phyloP scores from a whole-genome alignment of 257 asterid species.

The Plectranthus barbatus region DNA sequence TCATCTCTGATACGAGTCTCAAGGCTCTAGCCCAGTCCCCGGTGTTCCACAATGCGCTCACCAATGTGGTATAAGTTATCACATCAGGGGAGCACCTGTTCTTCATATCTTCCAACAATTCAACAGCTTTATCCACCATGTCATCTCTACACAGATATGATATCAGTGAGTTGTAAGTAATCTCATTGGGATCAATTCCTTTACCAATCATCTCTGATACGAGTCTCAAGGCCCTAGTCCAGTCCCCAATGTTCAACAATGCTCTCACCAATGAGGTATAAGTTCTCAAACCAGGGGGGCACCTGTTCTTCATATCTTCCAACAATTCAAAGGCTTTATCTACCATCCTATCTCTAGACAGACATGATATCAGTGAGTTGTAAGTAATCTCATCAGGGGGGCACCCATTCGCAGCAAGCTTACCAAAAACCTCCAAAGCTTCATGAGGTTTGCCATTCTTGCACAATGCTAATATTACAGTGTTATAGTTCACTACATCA shows the following conservation, averaged over 20 bases:
- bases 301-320: too few species aligned
- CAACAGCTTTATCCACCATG: slow-evolving; percentile 60
- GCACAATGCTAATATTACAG: slow-evolving; percentile 61
- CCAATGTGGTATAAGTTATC: slow-evolving; percentile 67
- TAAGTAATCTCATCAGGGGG: too few species aligned
- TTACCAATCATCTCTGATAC: slow-evolving; percentile 54
- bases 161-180: slow-evolving; percentile 69
- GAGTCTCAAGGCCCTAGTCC: slow-evolving; percentile 37
- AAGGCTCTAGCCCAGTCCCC: slow-evolving; percentile 53
- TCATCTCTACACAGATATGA: slow-evolving; percentile 80
- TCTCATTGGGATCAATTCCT: slow-evolving; percentile 62
- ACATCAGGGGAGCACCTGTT: slow-evolving; percentile 69
- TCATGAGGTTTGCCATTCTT: slow-evolving; percentile 53
- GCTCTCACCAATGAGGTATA: slow-evolving; percentile 72
- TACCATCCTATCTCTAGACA: too few species aligned
- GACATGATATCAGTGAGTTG: too few species aligned
- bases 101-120: slow-evolving; percentile 57
- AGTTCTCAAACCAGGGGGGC: slow-evolving; percentile 73
- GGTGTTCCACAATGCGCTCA: slow-evolving; percentile 60
- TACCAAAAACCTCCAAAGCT: slow-evolving; percentile 59
- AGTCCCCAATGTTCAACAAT: slow-evolving; percentile 61
- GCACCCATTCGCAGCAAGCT: too few species aligned
- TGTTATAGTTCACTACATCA: slow-evolving; percentile 72
- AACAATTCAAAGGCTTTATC: too few species aligned
- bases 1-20: slow-evolving; percentile 55